A percentile compares a stretch with the other conserved stretches of the same genome.
phyloP scores from a whole-genome alignment of 345 rosid genomes.

The Citrus sp. region DNA sequence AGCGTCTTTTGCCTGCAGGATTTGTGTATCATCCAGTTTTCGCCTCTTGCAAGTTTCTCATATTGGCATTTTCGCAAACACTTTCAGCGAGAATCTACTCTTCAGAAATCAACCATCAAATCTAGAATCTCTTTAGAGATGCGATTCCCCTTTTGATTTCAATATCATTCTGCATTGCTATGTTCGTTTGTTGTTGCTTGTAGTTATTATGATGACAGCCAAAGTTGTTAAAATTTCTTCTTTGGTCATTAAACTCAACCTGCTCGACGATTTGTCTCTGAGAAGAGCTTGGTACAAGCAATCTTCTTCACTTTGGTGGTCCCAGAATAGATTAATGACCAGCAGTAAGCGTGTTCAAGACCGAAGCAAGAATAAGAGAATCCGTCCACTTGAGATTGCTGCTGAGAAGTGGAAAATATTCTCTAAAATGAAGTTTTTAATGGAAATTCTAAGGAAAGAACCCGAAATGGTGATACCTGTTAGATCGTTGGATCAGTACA shows the following conservation, averaged over 20 bases:
- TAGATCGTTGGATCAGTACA: slow-evolving; percentile 49
- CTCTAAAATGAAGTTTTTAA: slow-evolving; percentile 52
- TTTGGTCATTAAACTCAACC: slow-evolving; percentile 14
- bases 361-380: slow-evolving; percentile 63
- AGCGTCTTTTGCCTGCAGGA: background rate
- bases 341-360: slow-evolving; percentile 76
- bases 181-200: background rate
- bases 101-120: background rate
- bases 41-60: background rate
- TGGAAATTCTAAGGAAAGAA: slow-evolving; percentile 68
- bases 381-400: slow-evolving; percentile 66
- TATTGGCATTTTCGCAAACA: background rate
- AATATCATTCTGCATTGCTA: background rate
- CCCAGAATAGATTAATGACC: slow-evolving; percentile 60
- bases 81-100: background rate
- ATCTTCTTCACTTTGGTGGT: slow-evolving; percentile 19
- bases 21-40: no score
- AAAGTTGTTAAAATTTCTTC: background rate
- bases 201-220: slow-evolving; percentile 4
- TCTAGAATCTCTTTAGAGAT: background rate
- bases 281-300: slow-evolving; percentile 23
- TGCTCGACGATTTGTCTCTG: slow-evolving; percentile 44
- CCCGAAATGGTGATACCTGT: slow-evolving; percentile 67
- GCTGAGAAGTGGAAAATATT: slow-evolving; percentile 72
- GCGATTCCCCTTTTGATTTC: background rate